phyloP scores from a whole-genome alignment of 192 early-diverging fungal genomes.

The Endogone sp. region DNA sequence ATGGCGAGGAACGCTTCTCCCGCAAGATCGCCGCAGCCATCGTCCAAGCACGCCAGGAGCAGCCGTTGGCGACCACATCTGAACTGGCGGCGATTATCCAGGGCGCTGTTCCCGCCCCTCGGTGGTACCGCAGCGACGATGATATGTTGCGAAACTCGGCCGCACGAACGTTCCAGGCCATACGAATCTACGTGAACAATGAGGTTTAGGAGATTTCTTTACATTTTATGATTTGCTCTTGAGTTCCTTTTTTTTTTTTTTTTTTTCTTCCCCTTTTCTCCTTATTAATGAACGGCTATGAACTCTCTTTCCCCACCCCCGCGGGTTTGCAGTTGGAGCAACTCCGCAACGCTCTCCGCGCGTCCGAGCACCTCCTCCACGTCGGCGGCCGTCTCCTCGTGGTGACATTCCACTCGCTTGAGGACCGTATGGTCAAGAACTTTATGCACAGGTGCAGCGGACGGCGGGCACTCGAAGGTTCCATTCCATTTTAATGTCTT shows the following conservation, averaged over 20 bases:
- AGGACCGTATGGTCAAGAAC: slow-evolving; percentile 69
- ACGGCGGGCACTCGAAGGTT: slow-evolving; percentile 17
- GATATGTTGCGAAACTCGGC: slow-evolving; percentile 51
- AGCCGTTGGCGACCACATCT: slow-evolving; percentile 50
- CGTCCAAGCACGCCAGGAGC: slow-evolving; percentile 39
- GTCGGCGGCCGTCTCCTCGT: slow-evolving; percentile 52
- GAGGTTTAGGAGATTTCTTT: slow-evolving; percentile 51
- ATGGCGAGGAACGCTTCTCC: slow-evolving; percentile 64
- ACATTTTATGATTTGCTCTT: too few species aligned
- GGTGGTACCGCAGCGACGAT: slow-evolving; percentile 29
- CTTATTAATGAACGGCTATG: too few species aligned
- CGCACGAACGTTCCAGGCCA: slow-evolving; percentile 51
- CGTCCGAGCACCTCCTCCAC: slow-evolving; percentile 46
- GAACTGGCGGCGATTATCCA: slow-evolving; percentile 52
- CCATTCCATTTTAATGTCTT: too few species aligned
- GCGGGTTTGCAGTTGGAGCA: slow-evolving; percentile 35
- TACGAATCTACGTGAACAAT: slow-evolving; percentile 72
- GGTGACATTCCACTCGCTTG: slow-evolving; percentile 73
- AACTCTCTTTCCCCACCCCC: too few species aligned
- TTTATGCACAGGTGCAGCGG: slow-evolving; percentile 41
- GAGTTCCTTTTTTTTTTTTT: too few species aligned
- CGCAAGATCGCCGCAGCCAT: slow-evolving; percentile 61
- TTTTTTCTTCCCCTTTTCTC: too few species aligned
- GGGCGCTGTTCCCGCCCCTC: slow-evolving; percentile 40
- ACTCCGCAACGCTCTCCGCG: slow-evolving; percentile 44